A percentile compares a stretch with the other conserved stretches of the same genome.
Evolutionary conservation across 331 rosid species (phyloP).

Genomic region (Rhamnella rubrinervis): DNA sequence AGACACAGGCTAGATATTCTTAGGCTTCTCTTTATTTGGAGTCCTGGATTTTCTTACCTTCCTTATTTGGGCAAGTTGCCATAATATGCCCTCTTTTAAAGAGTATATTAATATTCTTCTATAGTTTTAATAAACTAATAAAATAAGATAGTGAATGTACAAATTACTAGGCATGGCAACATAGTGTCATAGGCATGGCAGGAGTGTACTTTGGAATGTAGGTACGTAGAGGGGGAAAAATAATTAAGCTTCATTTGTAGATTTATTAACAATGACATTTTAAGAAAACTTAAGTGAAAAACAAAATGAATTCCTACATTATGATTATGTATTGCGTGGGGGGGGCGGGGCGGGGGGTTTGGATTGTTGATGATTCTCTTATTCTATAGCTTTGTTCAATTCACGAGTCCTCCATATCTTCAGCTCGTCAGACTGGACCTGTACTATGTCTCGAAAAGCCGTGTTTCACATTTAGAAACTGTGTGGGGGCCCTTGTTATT

Average conservation of each 20-base stretch:
- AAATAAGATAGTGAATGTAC: too few relatives aligned
- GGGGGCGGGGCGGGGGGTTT: not conserved
- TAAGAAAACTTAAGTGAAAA: not conserved
- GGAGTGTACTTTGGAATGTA: not conserved
- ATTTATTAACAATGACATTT: too few relatives aligned
- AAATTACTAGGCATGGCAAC: not conserved
- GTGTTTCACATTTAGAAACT: not conserved
- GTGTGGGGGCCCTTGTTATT: conserved; percentile 4
- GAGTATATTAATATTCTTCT: conserved; percentile 13
- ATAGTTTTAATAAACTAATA: not conserved
- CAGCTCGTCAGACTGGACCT: conserved; percentile 6
- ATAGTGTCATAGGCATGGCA: not conserved
- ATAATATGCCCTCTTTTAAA: conserved; percentile 19
- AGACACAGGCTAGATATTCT: conserved; percentile 38
- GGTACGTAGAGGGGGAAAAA: not conserved
- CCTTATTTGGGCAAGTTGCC: conserved; percentile 37
- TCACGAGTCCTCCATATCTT: conserved; percentile 3
- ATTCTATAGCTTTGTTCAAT: conserved; percentile 8
- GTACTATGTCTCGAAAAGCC: not conserved
- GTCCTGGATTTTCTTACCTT: conserved; percentile 24
- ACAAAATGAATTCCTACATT: not conserved
- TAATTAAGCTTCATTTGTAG: too few relatives aligned
- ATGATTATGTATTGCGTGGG: conserved; percentile 8
- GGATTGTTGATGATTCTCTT: not conserved
- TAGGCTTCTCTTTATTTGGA: conserved; percentile 23